A percentile compares a stretch with the other conserved stretches of the same genome.
phyloP scores from a whole-genome alignment of 2,329 filamentous ascomycete genomes.

The Diaporthe citriasiana region DNA sequence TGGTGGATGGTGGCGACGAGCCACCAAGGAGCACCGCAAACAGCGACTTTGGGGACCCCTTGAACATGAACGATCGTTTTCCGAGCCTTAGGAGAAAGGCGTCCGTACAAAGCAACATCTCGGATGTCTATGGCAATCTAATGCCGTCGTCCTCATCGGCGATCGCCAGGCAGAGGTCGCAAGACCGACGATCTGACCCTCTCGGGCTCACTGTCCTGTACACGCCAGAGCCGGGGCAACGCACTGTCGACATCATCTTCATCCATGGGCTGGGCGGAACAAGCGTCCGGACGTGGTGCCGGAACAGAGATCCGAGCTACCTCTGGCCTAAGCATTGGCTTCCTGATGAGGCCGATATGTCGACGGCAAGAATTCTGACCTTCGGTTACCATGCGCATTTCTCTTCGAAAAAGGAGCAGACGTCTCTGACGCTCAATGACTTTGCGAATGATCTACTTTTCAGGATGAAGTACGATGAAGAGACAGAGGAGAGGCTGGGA shows the following conservation, averaged over 20 bases:
- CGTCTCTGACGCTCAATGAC: constrained; percentile 43
- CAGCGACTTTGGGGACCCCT: constrained; percentile 28
- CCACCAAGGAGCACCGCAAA: background rate
- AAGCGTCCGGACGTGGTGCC: constrained; percentile 46
- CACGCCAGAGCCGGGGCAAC: constrained; percentile 30
- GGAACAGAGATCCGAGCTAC: constrained; percentile 40
- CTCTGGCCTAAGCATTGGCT: constrained; percentile 47
- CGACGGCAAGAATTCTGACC: constrained; percentile 44
- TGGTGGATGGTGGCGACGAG: constrained; percentile 19
- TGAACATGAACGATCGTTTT: constrained; percentile 29
- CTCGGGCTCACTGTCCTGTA: constrained; percentile 43
- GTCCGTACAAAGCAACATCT: constrained; percentile 30
- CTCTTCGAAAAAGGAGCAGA: constrained; percentile 39
- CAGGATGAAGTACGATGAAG: constrained; percentile 44
- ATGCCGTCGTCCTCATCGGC: constrained; percentile 22
- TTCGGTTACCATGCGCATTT: constrained; percentile 48
- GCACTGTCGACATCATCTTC: constrained; percentile 47
- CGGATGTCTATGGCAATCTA: constrained; percentile 29
- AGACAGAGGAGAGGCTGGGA: constrained; percentile 41
- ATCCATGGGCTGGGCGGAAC: constrained; percentile 48
- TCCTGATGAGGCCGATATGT: constrained; percentile 42
- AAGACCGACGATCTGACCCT: constrained; percentile 39
- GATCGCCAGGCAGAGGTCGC: constrained; percentile 22
- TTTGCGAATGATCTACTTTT: constrained; percentile 47
- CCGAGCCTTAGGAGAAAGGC: constrained; percentile 27